Percentiles rank a stretch among this genome's conserved stretches.
Conservation (phyloP, 805 yeast genomes). For the Suhomyces xylopsoci region DNA sequence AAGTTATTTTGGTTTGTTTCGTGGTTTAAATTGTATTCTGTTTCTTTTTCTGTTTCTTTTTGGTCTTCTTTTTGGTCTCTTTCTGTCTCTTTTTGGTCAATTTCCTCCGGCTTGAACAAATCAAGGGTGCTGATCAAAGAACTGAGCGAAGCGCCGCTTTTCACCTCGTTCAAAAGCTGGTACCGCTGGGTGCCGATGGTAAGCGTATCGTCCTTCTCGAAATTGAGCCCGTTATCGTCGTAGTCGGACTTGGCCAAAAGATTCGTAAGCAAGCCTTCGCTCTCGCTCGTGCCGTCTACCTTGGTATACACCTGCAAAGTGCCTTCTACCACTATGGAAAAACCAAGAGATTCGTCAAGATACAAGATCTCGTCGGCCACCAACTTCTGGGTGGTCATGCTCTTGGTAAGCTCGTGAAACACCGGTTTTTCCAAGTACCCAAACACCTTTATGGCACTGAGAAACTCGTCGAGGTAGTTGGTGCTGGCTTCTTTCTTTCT, state of each 20-base stretch:
- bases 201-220: constrained; percentile 40
- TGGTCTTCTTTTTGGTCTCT: too few relatives aligned
- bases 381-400: constrained; percentile 84
- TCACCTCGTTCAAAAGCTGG: constrained; percentile 75
- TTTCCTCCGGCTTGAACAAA: constrained; percentile 44
- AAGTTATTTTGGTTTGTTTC: too few relatives aligned
- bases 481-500: constrained; percentile 32
- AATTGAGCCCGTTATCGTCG: constrained; percentile 18
- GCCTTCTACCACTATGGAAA: constrained; percentile 92
- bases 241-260: not conserved
- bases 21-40: too few relatives aligned
- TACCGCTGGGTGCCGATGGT: constrained; percentile 57
- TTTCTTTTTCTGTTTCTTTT: too few relatives aligned
- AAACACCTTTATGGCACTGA: constrained; percentile 87
- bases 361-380: constrained; percentile 73
- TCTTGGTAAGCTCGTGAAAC: constrained; percentile 87
- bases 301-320: constrained; percentile 73
- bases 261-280: not conserved
- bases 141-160: constrained; percentile 79
- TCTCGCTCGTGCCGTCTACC: constrained; percentile 18
- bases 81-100: too few relatives aligned
- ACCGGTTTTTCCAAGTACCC: constrained; percentile 90
- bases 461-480: constrained; percentile 82
- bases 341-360: constrained; percentile 75
- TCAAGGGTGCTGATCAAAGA: constrained; percentile 78